These are phyloP conservation scores for Alectoria sarmentosa DNA, from an alignment of 495 filamentous ascomycete species.

Conservation along the genomic window DNA sequence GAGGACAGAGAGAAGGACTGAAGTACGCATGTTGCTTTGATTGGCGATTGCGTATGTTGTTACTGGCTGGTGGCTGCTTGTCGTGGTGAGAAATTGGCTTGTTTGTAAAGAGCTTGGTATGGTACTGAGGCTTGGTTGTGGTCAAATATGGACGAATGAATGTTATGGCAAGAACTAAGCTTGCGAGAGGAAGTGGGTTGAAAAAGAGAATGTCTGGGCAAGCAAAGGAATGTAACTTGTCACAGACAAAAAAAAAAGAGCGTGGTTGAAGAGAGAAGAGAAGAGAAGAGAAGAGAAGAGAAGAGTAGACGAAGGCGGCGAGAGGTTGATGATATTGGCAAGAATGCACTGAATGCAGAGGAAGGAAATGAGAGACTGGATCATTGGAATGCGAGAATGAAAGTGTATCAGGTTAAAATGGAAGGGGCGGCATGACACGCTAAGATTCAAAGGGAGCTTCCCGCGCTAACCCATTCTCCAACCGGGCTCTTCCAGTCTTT, in stretches of 20 bases:
- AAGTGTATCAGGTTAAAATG: conserved; percentile 14
- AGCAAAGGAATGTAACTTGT: conserved; percentile 19
- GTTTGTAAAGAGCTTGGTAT: conserved; percentile 12
- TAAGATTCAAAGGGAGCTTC: conserved; percentile 6
- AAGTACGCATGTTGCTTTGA: conserved; percentile 20
- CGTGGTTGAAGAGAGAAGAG: conserved; percentile 8
- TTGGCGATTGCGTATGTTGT: conserved; percentile 4
- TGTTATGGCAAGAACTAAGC: conserved; percentile 16
- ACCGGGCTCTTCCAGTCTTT: neutral
- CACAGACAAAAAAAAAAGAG: conserved; percentile 14
- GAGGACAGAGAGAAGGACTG: conserved; percentile 18
- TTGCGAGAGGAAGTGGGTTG: conserved; percentile 5
- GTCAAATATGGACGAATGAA: conserved; percentile 18
- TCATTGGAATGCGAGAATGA: conserved; percentile 7
- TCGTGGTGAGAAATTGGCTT: neutral
- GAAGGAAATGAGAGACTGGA: conserved; percentile 7
- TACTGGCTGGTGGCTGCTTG: neutral
- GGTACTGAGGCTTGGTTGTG: conserved; percentile 1
- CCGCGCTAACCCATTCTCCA: neutral
- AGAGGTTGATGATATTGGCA: neutral
- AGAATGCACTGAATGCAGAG: conserved; percentile 17
- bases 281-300: neutral
- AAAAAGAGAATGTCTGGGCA: conserved; percentile 9
- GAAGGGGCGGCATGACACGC: conserved; percentile 12
- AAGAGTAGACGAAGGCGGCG: neutral